Base-by-base conservation (phyloP, 2,329 filamentous ascomycete genomes). In the Pestalotiopsis sp. region DNA sequence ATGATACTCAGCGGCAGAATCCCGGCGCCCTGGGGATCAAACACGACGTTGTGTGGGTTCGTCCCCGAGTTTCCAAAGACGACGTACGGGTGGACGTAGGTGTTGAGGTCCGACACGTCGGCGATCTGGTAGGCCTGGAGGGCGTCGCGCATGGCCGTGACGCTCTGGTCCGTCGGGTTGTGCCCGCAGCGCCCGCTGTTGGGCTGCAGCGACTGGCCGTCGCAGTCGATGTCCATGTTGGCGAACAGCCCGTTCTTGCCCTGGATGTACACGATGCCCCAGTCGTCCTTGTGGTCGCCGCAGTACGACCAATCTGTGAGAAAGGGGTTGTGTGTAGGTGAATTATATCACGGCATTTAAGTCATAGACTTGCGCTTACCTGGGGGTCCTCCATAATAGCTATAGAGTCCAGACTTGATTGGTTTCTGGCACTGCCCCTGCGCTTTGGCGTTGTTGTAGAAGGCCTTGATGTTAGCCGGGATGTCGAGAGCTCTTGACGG, bases 201-300 rank as follows among this genome's bases (percentile, higher is more conserved):
- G 36, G 82, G 83, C 17, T 57, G 11, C 27, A 23, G 64, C 64
- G 23, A 23, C 11, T 20, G 12, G 3, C 49, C 64, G 17, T 78
- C 78, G 71, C 87, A 90, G 77, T 90, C 87, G 58, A 89, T 80
- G 69, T 89, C 87, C 83, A 89, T 87, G 74, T 88, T 84, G 7
- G 81, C 82, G 61, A 88, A 79, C 27, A 81, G 75, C 3, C 79
- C 78, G 11, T 76, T 72, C 0, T 74, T 75, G 7, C 82, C 83
- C 60, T 81, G 79, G 58, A 87, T 74, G 75, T 83, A 87, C 68
- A 88, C 78, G 23, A 82, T 75, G 45, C 78, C 77, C 20, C 71
- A 66, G 23, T 76, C 70, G 12, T 68, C 14, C 3, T 79, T 71
- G 67, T 81, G 79, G 72, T 85, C 83, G 27, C 80, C 81, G 72